Conservation (phyloP, 208 protist species). For the Wallacemonas collosoma region DNA sequence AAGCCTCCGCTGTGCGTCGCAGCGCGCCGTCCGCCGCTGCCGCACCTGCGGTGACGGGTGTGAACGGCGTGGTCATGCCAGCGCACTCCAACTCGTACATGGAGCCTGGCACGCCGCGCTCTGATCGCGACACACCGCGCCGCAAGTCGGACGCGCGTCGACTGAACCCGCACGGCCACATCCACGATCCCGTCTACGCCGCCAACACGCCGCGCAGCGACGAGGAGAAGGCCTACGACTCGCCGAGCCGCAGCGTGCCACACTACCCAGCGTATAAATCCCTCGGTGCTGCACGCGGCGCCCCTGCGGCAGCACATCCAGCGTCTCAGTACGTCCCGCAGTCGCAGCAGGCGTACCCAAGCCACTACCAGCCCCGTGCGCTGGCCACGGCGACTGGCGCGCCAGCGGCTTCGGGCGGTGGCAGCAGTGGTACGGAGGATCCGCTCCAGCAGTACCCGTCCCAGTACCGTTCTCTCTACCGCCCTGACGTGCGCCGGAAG, state of each 20-base stretch:
- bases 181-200: slow-evolving; percentile 14
- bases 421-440: slow-evolving; percentile 7
- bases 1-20: slow-evolving; percentile 1
- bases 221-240: not conserved
- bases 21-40: not conserved
- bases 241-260: not conserved
- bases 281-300: slow-evolving; percentile 5
- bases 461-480: slow-evolving; percentile 18
- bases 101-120: slow-evolving; percentile 16
- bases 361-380: slow-evolving; percentile 11
- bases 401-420: not conserved
- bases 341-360: slow-evolving; percentile 7
- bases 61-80: slow-evolving; percentile 6
- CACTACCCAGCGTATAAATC: slow-evolving; percentile 11
- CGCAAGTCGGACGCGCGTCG: slow-evolving; percentile 16
- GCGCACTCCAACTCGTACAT: slow-evolving; percentile 18
- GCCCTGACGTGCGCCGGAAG: slow-evolving; percentile 7
- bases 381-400: not conserved
- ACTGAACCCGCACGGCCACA: slow-evolving; percentile 13
- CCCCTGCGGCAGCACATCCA: not conserved
- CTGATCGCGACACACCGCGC: slow-evolving; percentile 11
- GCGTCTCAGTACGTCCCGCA: not conserved
- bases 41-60: not conserved
- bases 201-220: slow-evolving; percentile 13
- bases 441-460: slow-evolving; percentile 18